Conservation (phyloP, 2,329 filamentous ascomycete species). For the Ceratocystis harringtonii region DNA sequence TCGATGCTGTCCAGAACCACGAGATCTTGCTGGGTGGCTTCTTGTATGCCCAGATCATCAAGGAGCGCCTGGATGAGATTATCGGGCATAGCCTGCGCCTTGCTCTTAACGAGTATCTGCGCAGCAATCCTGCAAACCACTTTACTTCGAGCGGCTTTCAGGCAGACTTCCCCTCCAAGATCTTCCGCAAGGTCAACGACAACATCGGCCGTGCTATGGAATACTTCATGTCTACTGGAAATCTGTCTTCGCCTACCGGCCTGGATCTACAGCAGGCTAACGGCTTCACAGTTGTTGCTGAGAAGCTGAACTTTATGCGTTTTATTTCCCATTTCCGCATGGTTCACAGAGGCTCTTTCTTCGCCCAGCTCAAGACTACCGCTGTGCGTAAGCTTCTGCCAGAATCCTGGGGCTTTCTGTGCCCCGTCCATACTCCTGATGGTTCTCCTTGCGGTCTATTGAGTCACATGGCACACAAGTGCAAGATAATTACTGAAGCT, state of each 20-base stretch:
- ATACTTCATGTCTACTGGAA: constrained; percentile 94
- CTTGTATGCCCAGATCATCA: constrained; percentile 86
- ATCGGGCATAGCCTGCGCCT: constrained; percentile 41
- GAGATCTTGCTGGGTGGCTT: constrained; percentile 89
- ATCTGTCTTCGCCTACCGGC: constrained; percentile 78
- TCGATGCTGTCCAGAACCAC: constrained; percentile 91
- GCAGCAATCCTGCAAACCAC: constrained; percentile 44
- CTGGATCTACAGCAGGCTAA: constrained; percentile 89
- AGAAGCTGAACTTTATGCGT: constrained; percentile 97
- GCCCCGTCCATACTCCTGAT: constrained; percentile 94
- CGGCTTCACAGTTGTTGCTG: constrained; percentile 89
- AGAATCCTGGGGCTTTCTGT: constrained; percentile 96
- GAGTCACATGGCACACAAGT: constrained; percentile 92
- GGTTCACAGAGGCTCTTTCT: constrained; percentile 98
- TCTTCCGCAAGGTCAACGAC: constrained; percentile 72
- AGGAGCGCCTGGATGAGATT: constrained; percentile 87
- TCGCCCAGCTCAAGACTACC: constrained; percentile 92
- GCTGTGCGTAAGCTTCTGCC: constrained; percentile 89
- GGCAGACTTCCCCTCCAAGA: constrained; percentile 61
- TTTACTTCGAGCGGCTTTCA: constrained; percentile 67
- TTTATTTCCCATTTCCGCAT: constrained; percentile 99
- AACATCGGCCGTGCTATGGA: constrained; percentile 76
- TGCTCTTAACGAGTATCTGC: constrained; percentile 41
- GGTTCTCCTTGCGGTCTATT: constrained; percentile 86
- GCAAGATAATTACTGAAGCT: constrained; percentile 64